Base-by-base conservation (phyloP, 306 rosid species). In the Cucurbita argyrosperma region DNA sequence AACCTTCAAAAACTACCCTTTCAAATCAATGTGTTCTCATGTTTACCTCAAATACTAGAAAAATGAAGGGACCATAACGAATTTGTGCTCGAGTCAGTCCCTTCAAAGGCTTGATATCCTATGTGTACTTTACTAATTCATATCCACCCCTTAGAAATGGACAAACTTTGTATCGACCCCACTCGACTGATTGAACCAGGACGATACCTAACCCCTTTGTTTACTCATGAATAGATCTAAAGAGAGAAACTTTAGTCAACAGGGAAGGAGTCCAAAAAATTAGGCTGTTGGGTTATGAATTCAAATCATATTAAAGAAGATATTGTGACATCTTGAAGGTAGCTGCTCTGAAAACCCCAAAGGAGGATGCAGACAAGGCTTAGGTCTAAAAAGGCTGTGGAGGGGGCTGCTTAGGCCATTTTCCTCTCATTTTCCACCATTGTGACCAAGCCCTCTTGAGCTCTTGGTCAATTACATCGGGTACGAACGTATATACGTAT, bases 331-430 rank as follows among this genome's bases (percentile, higher is more conserved):
- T 60, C 19, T 60, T 60, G 18, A n/a, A 30, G 64, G 42, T 26
- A 26, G 64, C 64, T 23, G 40, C 64, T 58, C 16, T 26, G 9
- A 58, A 26, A 10, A 11, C 5, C 64, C 64, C 11, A 58, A 26
- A 49, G 1, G 11, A 8, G 9, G 15, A 65, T 65, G 71, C 37
- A 39, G 71, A 64, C 40, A 65, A 65, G 37, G 53, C 52, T n/a
- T 15, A 46, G 72, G 55, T 67, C 72, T 26, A 67, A 45, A 67
- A 67, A 46, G 72, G 38, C 72, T 67, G 72, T 67, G 55, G 72
- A 16, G 49, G 72, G 18, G 69, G 46, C 46, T 62, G 12, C 15
- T 62, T 16, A 3, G 49, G 55, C 6, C 9, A 67, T 10, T 46
- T 64, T 67, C 72, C 72, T 46, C 40, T 21, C 72, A 21, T 46